Conservation (phyloP, 345 rosid species). For the Euphorbia tirucalli region DNA sequence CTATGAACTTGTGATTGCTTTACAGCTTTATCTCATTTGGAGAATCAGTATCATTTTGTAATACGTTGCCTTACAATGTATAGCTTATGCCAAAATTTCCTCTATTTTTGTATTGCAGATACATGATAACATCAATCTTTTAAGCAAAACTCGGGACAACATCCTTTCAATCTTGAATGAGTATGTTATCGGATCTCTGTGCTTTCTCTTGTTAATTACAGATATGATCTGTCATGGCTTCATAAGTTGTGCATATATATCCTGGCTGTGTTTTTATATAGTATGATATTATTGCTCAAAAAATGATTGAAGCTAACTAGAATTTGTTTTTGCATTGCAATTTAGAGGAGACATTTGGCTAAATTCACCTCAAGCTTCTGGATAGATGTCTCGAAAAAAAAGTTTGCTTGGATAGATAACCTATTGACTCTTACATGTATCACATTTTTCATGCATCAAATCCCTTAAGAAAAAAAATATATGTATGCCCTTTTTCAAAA, state of each 20-base stretch:
- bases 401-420: no score
- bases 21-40: constrained; percentile 5
- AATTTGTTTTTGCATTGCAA: background rate
- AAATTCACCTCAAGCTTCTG: no score
- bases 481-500: no score
- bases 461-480: no score
- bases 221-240: background rate
- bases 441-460: no score
- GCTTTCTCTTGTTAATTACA: background rate
- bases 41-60: background rate
- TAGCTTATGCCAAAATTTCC: background rate
- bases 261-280: background rate
- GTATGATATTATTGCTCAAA: background rate
- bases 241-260: constrained; percentile 1
- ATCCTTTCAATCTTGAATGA: constrained; percentile 65
- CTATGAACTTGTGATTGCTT: constrained; percentile 5
- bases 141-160: constrained; percentile 65
- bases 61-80: background rate
- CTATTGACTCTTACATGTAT: no score
- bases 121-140: constrained; percentile 58
- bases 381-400: no score
- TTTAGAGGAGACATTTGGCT: no score
- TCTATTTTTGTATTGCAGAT: constrained; percentile 38
- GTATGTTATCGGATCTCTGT: constrained; percentile 36
- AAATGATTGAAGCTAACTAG: background rate